Conservation (phyloP, 345 rosid genomes). For the Turritis glabra region DNA sequence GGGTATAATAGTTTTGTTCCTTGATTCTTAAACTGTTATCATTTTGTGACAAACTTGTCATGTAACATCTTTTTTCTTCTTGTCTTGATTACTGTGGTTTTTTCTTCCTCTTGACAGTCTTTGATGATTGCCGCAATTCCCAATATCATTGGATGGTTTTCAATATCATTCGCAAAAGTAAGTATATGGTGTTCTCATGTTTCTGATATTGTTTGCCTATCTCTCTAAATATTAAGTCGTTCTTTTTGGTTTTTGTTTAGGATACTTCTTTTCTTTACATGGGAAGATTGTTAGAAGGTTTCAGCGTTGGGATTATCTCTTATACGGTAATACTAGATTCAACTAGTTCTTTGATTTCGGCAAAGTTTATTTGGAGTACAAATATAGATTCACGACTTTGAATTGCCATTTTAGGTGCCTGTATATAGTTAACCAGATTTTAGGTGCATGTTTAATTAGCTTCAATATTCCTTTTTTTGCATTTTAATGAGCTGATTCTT, state of each 20-base stretch:
- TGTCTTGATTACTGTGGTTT: background rate
- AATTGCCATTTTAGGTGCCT: constrained; percentile 54
- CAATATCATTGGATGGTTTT: constrained; percentile 94
- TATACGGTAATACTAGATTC: constrained; percentile 62
- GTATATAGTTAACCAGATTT: constrained; percentile 82
- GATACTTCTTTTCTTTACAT: constrained; percentile 94
- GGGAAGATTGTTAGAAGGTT: constrained; percentile 97
- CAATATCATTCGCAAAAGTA: constrained; percentile 89
- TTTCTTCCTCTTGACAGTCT: constrained; percentile 53
- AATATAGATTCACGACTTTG: background rate
- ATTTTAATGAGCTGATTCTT: background rate
- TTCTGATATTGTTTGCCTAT: constrained; percentile 4
- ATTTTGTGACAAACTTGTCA: background rate
- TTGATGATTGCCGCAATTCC: constrained; percentile 96
- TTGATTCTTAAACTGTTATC: background rate
- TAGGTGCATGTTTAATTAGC: constrained; percentile 24
- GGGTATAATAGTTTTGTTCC: constrained; percentile 47
- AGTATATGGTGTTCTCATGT: constrained; percentile 35
- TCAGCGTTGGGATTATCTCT: constrained; percentile 96
- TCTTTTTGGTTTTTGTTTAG: constrained; percentile 43
- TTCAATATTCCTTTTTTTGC: background rate
- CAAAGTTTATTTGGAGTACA: background rate
- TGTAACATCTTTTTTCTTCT: constrained; percentile 5
- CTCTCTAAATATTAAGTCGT: constrained; percentile 9
- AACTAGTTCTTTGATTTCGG: constrained; percentile 3